Evolutionary conservation across 1,139 yeast genomes (phyloP), one percentile per base, ranked within the genome.

Genomic region (Citeromyces siamensis): DNA sequence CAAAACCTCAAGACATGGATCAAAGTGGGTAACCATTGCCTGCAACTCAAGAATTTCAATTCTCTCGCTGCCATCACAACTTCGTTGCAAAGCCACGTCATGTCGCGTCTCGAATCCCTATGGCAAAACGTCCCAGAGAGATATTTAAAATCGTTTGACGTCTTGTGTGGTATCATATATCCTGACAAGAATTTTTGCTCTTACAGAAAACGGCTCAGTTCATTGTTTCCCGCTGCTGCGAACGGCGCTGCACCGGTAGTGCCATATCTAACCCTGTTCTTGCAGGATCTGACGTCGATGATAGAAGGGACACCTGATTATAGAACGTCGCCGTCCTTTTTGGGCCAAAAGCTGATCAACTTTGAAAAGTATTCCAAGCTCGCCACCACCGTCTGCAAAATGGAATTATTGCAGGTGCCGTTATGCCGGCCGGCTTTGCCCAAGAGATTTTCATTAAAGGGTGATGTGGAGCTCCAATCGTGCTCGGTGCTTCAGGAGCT

Each of bases 61-160:
- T 77, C 94, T 0, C 62, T 85, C 40, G 90, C 95, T n/a, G 83
- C 95, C 0, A 82, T 88, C 37, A 72, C 86, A 53, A 80, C 93
- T 0, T 73, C 94, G 0, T 65, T 88, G 44, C 95, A 86, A 56
- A 78, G 85, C 33, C 90, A 84, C 48, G 68, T 83, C 35, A 66
- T 88, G 37, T 73, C 86, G 3, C 67, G 96, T 48, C 60, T 88
- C 40, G 58, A 66, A 22, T 63, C 59, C 38, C 58, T 84, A 2
- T 85, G 95, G 95, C 56, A 46, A 4, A 42, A 48, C 3, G 55
- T 88, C 36, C 66, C 81, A 0, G 72, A 68, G 3, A 81, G 83
- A 48, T 82, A 83, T 49, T 62, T 60, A 27, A 79, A 73, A 18
- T 58, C 82, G 37, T 80, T 75, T 51, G 75, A 75, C 10, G 76